Evolutionary conservation across 345 rosid species (phyloP).

Genomic region (Chamaenerion angustifolium): DNA sequence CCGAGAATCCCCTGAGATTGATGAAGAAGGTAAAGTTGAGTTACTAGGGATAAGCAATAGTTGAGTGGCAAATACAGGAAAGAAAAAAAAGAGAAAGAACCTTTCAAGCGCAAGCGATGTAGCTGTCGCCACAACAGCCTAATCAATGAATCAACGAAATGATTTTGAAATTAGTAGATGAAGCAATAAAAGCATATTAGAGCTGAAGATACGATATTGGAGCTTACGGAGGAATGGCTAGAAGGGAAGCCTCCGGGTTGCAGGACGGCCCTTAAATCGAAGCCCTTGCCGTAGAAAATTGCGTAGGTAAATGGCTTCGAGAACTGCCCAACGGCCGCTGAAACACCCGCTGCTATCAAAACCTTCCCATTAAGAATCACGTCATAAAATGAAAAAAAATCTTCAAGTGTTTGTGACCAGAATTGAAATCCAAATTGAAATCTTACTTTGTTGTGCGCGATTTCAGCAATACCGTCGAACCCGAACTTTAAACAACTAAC

Average conservation of each 20-base stretch:
- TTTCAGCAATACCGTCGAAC: constrained; percentile 37
- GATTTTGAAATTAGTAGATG: background rate
- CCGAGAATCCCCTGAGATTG: constrained; percentile 63
- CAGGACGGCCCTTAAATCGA: constrained; percentile 41
- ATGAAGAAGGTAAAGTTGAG: background rate
- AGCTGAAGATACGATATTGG: constrained; percentile 1
- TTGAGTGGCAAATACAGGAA: background rate
- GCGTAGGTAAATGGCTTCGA: constrained; percentile 62
- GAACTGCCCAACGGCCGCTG: constrained; percentile 79
- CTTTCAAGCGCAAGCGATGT: constrained; percentile 79
- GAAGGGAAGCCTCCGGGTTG: constrained; percentile 95
- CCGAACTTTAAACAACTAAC: constrained; percentile 23
- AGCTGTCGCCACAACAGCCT: constrained; percentile 85
- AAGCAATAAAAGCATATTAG: background rate
- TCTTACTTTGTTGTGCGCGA: constrained; percentile 59
- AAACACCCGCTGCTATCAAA: constrained; percentile 53
- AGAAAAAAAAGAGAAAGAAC: constrained; percentile 9
- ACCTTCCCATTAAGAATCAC: constrained; percentile 25
- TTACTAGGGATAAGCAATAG: background rate
- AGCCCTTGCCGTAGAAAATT: constrained; percentile 39
- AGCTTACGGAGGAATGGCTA: constrained; percentile 64
- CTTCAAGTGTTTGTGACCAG: background rate
- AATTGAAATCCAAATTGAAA: too few species aligned
- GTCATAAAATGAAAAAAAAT: background rate
- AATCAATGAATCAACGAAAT: constrained; percentile 5